Conservation (phyloP, 768 basidiomycete species). For the Suillus lakei region DNA sequence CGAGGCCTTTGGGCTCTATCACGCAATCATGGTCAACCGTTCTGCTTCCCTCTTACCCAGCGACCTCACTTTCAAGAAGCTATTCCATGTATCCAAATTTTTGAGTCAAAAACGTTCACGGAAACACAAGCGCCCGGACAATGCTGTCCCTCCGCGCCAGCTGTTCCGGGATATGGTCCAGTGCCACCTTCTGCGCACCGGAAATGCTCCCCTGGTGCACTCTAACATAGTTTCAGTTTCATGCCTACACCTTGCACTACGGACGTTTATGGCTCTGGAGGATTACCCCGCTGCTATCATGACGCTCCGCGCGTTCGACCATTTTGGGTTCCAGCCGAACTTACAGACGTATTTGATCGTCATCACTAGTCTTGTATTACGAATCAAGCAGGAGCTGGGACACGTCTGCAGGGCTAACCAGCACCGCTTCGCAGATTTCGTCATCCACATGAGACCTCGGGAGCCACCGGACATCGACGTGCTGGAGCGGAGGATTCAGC, state of each 20-base stretch:
- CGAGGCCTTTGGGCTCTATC: conserved; percentile 50
- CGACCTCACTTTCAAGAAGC: conserved; percentile 49
- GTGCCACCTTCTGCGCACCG: conserved; percentile 33
- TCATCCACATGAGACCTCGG: conserved; percentile 22
- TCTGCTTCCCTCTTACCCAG: conserved; percentile 38
- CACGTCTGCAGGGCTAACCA: conserved; percentile 7
- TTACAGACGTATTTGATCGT: conserved; percentile 46
- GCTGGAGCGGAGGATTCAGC: conserved; percentile 23
- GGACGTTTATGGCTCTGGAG: conserved; percentile 45
- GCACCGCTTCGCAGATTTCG: conserved; percentile 29
- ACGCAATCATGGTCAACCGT: conserved; percentile 40
- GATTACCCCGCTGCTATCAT: conserved; percentile 56
- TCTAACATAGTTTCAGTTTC: conserved; percentile 36
- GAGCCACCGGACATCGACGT: conserved; percentile 21
- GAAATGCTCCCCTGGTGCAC: conserved; percentile 17
- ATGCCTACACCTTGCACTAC: conserved; percentile 47
- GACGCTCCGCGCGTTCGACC: conserved; percentile 37
- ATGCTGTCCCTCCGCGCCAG: conserved; percentile 41
- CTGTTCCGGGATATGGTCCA: conserved; percentile 52
- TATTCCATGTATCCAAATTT: conserved; percentile 41
- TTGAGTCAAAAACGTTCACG: conserved; percentile 26
- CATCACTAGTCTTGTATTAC: conserved; percentile 41
- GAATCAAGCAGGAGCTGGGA: conserved; percentile 30
- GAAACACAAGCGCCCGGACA: conserved; percentile 20
- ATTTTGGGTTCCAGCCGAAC: conserved; percentile 36